A percentile compares a stretch with the other conserved stretches of the same genome.
These are phyloP conservation scores for Chaetomium tenue DNA, from an alignment of 495 filamentous ascomycete genomes.

Conservation along the genomic window DNA sequence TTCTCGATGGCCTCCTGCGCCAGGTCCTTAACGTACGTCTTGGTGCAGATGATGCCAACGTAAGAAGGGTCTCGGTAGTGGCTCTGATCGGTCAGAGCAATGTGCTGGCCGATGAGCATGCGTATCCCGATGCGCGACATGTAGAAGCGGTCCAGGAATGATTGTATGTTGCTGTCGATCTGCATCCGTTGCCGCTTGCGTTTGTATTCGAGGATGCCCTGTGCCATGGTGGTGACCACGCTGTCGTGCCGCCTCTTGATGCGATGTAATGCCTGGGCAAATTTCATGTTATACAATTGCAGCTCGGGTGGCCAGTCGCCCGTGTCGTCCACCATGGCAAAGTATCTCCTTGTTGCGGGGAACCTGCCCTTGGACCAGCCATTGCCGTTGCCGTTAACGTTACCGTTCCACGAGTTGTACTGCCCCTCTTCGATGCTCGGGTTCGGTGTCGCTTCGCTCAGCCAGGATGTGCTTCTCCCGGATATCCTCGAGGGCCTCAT, in stretches of 20 bases:
- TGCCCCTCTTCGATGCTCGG: constrained; percentile 85
- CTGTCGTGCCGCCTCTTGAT: constrained; percentile 96
- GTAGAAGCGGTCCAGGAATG: constrained; percentile 97
- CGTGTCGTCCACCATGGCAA: constrained; percentile 83
- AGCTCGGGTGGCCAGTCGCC: constrained; percentile 93
- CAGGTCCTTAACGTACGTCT: constrained; percentile 93
- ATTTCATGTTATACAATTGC: constrained; percentile 88
- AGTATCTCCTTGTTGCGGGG: constrained; percentile 70
- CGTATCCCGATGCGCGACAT: constrained; percentile 99
- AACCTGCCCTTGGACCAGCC: constrained; percentile 52
- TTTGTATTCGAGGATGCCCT: constrained; percentile 97
- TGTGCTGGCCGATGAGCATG: constrained; percentile 98
- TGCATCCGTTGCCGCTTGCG: constrained; percentile 94
- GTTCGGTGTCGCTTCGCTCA: constrained; percentile 81
- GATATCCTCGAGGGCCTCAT: constrained; percentile 66
- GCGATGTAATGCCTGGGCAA: constrained; percentile 76
- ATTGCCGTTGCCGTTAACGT: constrained; percentile 50
- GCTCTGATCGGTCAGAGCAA: constrained; percentile 90
- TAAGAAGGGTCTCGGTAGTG: constrained; percentile 85
- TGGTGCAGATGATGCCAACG: constrained; percentile 98
- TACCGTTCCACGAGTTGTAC: constrained; percentile 67
- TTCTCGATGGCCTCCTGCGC: constrained; percentile 98
- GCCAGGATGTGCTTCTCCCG: constrained; percentile 59
- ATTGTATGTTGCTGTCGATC: constrained; percentile 94
- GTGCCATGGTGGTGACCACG: constrained; percentile 91